Base-by-base conservation (phyloP, 202 grass and related monocot species). In the Sporobolus alterniflorus region DNA sequence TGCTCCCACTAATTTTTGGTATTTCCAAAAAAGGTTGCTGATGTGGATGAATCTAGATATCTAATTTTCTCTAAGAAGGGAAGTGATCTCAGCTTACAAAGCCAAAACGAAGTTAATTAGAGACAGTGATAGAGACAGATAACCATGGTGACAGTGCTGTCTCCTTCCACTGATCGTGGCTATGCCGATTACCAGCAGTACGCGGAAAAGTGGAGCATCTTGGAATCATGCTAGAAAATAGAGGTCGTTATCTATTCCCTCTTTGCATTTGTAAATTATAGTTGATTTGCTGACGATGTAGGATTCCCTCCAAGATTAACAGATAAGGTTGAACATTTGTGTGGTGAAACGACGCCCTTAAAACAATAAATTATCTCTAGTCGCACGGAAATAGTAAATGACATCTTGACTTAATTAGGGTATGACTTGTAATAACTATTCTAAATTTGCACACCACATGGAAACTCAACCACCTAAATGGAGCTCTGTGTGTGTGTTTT, bases 131-230 rank as follows among this genome's bases (percentile, higher is more conserved):
- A 13, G 29, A 11, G 47, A 77, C 57, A 42, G 0, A 22, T 26
- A 66, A 59, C 50, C 13, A 31, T 48, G 29, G 20, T 29, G 16
- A 46, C 31, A 22, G 36, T 33, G 64, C 10, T 85, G 30, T 66
- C 52, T 13, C 26, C 29, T 82, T 73, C 47, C 30, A 54, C 59
- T 30, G 2, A 8, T 73, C 82, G 57, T 89, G 77, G 82, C 65
- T 77, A 33, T 32, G 39, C 36, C 1, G 17, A 32, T n/a, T 26
- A 32, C 46, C 76, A 85, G 32, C 18, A 9, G 72, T 26, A 46
- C 33, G 57, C 9, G 6, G 10, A 42, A 7, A 64, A 59, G 74
- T 1, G 42, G 21, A 49, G 25, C 71, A 69, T 31, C 11, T 25
- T 9, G 52, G 36, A 73, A 60, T 47, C 48, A 14, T 49, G 36